phyloP scores from a whole-genome alignment of 129 eudicot genomes.

The Solidago caesia region DNA sequence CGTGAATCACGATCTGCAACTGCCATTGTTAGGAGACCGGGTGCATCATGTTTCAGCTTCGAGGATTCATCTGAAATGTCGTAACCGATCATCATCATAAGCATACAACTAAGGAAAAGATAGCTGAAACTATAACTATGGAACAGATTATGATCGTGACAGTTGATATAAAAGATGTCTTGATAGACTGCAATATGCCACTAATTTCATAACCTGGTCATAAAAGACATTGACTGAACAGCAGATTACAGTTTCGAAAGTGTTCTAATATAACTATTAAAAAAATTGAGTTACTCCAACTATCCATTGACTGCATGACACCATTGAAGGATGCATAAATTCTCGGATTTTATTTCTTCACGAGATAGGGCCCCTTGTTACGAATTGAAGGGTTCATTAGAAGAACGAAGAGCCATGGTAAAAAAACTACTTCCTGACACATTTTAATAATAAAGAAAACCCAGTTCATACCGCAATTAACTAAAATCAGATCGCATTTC shows the following conservation, averaged over 20 bases:
- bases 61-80: constrained; percentile 76
- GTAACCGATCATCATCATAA: constrained; percentile 1
- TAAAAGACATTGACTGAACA: not conserved
- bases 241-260: not conserved
- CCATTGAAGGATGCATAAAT: too few relatives aligned
- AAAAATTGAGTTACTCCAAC: not conserved
- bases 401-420: not conserved
- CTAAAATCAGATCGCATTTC: not conserved
- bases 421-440: not conserved
- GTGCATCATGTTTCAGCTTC: constrained; percentile 78
- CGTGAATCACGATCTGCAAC: constrained; percentile 81
- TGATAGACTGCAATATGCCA: constrained; percentile 8
- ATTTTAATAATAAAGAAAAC: not conserved
- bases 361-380: not conserved
- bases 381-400: not conserved
- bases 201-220: constrained; percentile 3
- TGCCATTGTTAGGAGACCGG: constrained; percentile 87
- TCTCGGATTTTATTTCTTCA: too few relatives aligned
- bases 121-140: not conserved
- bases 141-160: constrained; percentile 1
- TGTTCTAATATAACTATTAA: not conserved
- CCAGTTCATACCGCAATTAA: too few relatives aligned
- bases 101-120: constrained; percentile 4
- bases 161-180: not conserved
- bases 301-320: too few relatives aligned